phyloP scores from a whole-genome alignment of 2,329 filamentous ascomycete species.

The Colletotrichum sp. region DNA sequence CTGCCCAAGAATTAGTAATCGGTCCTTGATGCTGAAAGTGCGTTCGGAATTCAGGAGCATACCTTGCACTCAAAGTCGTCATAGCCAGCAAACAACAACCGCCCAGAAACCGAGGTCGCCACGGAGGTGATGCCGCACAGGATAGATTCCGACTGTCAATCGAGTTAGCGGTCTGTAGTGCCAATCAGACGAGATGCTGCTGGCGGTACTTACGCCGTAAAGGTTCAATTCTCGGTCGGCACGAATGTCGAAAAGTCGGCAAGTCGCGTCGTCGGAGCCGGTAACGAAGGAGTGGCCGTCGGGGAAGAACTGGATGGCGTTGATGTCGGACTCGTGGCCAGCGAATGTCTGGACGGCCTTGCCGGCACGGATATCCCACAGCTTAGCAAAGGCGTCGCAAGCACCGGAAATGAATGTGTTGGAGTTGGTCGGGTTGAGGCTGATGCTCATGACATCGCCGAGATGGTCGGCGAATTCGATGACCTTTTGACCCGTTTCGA shows the following conservation, averaged over 20 bases:
- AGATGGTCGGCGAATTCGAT: slow-evolving; percentile 98
- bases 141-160: slow-evolving; percentile 85
- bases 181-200: neutral
- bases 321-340: slow-evolving; percentile 98
- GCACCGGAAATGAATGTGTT: slow-evolving; percentile 99
- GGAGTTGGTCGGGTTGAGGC: slow-evolving; percentile 98
- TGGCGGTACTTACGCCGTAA: slow-evolving; percentile 63
- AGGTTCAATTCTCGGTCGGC: slow-evolving; percentile 82
- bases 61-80: slow-evolving; percentile 99
- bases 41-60: slow-evolving; percentile 34
- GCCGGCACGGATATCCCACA: slow-evolving; percentile 98
- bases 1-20: slow-evolving; percentile 50
- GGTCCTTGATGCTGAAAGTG: neutral
- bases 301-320: slow-evolving; percentile 99
- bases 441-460: slow-evolving; percentile 99
- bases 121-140: slow-evolving; percentile 98
- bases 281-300: slow-evolving; percentile 98
- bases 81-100: slow-evolving; percentile 94
- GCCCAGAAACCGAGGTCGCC: slow-evolving; percentile 94
- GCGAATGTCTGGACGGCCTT: slow-evolving; percentile 99
- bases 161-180: slow-evolving; percentile 21
- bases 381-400: slow-evolving; percentile 96
- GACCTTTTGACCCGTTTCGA: slow-evolving; percentile 95
- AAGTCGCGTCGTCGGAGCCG: slow-evolving; percentile 96
- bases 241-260: slow-evolving; percentile 96